Base-by-base conservation (phyloP, 1,284 basidiomycete species). In the Termitomyces sp. region DNA sequence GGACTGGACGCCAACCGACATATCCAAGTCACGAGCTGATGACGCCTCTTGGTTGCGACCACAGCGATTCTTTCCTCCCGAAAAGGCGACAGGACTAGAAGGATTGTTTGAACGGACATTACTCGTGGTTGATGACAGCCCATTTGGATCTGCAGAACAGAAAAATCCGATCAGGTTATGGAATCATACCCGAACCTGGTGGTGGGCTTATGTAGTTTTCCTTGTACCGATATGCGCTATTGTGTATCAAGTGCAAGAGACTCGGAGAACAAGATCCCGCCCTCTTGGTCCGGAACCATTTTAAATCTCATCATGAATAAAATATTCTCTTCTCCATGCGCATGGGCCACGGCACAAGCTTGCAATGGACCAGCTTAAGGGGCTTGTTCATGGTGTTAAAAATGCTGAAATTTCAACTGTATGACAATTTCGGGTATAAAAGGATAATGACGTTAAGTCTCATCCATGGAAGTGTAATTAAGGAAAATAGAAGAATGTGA, bases 41-140 rank as follows among this genome's bases (percentile, higher is more conserved):
- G 72, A 76, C 53, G 74, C 72, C 12, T 68, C 71, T 34, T 84
- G 78, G 80, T 61, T 88, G 44, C 79, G 81, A 2, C 84, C 83
- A 2, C 86, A 87, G 62, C 77, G 77, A n/a, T 88, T 88, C 65
- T 89, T 88, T 60, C 79, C 84, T 12, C 85, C 86, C 0, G 87
- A 90, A 64, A 78, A 83, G 60, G 85, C 88, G 2, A 91, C 89
- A 0, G 90, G 89, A 2, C 73, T 92, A 2, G 89, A 92, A 68
- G 73, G 75, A 41, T 68, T 91, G n/a, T 82, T 91, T 56, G 84
- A 84, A 59, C 75, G 74, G 52, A 83, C 88, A 13, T 78, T 77
- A 50, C 68, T 86, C 15, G 72, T 76, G 21, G 71, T 75, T 9
- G 85, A 85, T 55, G 74, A 74, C 47, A 56, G 61, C n/a, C 55